Percentiles rank a stretch among this genome's conserved stretches.
Evolutionary conservation across 371 early-diverging fungal species (phyloP).

Genomic region (Saksenaea oblongispora): DNA sequence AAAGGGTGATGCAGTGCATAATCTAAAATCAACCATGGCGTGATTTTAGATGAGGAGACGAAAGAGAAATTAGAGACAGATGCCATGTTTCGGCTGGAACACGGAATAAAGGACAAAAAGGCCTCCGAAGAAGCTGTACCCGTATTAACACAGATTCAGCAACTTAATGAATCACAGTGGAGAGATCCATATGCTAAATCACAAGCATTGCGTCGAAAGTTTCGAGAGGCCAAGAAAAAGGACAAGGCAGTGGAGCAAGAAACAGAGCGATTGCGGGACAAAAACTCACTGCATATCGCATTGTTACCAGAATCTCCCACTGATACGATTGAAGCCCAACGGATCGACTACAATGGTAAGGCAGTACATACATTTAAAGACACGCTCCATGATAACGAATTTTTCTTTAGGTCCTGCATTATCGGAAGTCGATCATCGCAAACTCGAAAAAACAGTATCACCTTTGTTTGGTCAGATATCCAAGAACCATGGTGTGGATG

Average conservation of each 20-base stretch:
- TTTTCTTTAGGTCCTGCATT: constrained; percentile 16
- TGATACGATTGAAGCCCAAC: constrained; percentile 45
- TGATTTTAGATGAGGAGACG: constrained; percentile 52
- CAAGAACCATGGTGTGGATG: constrained; percentile 8
- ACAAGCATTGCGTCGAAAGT: constrained; percentile 68
- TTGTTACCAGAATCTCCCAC: constrained; percentile 53
- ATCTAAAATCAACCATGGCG: not conserved
- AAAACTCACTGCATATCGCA: constrained; percentile 57
- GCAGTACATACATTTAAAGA: not conserved
- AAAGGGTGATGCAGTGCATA: not conserved
- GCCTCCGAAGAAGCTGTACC: constrained; percentile 55
- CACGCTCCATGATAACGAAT: not conserved
- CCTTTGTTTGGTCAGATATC: constrained; percentile 32
- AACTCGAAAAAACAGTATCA: constrained; percentile 32
- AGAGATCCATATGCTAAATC: constrained; percentile 77
- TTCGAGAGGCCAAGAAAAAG: constrained; percentile 70
- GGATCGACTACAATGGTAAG: constrained; percentile 39
- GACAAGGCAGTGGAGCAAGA: constrained; percentile 49
- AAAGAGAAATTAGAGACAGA: constrained; percentile 59
- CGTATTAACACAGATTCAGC: constrained; percentile 61
- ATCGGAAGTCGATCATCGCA: constrained; percentile 31
- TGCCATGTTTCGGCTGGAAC: constrained; percentile 75
- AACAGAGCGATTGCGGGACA: constrained; percentile 53
- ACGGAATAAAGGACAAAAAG: constrained; percentile 55
- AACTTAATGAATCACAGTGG: constrained; percentile 67